phyloP scores from a whole-genome alignment of 176 grass and related monocot species.

The Paspalum notatum region DNA sequence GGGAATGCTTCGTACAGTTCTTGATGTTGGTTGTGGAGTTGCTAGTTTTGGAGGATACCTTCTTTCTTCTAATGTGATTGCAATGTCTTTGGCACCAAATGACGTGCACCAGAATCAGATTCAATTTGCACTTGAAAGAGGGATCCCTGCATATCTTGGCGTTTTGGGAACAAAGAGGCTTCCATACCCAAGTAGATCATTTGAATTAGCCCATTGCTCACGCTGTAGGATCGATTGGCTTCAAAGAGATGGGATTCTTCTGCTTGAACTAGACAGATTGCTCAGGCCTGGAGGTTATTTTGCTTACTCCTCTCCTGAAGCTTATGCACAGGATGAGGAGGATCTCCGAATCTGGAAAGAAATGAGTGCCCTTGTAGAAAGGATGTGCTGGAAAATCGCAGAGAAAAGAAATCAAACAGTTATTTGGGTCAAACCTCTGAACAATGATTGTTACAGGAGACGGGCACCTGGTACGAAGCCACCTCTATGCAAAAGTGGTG shows the following conservation, averaged over 20 bases:
- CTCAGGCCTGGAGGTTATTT: conserved; percentile 98
- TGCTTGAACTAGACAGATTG: conserved; percentile 92
- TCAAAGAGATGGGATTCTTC: conserved; percentile 93
- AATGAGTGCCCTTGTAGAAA: conserved; percentile 93
- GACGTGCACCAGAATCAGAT: conserved; percentile 99
- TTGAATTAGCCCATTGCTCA: conserved; percentile 98
- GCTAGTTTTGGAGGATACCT: conserved; percentile 99
- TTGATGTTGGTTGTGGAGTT: conserved; percentile 98
- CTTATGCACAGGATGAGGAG: conserved; percentile 98
- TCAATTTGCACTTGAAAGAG: conserved; percentile 98
- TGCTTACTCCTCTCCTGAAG: conserved; percentile 97
- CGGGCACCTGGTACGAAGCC: conserved; percentile 70
- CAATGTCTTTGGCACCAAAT: conserved; percentile 99
- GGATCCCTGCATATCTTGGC: conserved; percentile 96
- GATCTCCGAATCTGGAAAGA: conserved; percentile 94
- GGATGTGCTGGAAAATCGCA: conserved; percentile 99
- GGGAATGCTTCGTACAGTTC: conserved; percentile 85
- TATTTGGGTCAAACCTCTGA: conserved; percentile 99
- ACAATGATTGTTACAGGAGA: conserved; percentile 93
- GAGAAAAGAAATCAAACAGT: conserved; percentile 96
- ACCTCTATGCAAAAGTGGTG: conserved; percentile 76
- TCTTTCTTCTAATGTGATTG: conserved; percentile 85
- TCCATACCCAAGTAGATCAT: conserved; percentile 94
- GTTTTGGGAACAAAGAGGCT: conserved; percentile 96
- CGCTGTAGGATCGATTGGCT: conserved; percentile 98